Conservation (phyloP, 192 early-diverging fungal genomes). For the Backusella macrospora region DNA sequence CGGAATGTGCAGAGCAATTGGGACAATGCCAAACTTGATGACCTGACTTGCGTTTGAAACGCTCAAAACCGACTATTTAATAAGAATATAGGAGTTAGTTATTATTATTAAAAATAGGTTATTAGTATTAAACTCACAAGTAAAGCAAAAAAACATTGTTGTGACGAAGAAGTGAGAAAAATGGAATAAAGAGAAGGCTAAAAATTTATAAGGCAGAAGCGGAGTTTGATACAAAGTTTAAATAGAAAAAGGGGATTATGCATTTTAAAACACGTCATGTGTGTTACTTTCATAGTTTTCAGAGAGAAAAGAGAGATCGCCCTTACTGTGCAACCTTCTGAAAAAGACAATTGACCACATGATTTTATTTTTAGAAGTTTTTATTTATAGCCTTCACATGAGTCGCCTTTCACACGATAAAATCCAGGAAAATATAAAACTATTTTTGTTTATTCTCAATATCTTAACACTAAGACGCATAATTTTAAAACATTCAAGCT, state of each 20-base stretch:
- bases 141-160: slow-evolving; percentile 42
- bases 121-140: slow-evolving; percentile 22
- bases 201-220: background rate
- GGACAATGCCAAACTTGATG: slow-evolving; percentile 37
- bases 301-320: background rate
- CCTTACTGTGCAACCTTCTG: background rate
- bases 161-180: background rate
- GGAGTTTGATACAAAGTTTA: background rate
- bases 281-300: background rate
- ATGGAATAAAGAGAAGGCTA: slow-evolving; percentile 3
- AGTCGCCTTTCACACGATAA: background rate
- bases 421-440: background rate
- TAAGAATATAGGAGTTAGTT: background rate
- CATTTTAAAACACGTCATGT: background rate
- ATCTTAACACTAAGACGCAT: too few relatives aligned
- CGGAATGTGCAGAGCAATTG: slow-evolving; percentile 34
- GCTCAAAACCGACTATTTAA: slow-evolving; percentile 40
- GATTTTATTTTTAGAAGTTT: slow-evolving; percentile 5
- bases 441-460: background rate
- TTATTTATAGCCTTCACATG: background rate
- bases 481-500: too few relatives aligned
- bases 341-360: background rate
- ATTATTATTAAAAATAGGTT: background rate
- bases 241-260: background rate
- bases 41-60: slow-evolving; percentile 30